Base-by-base conservation (phyloP, 441 rosid species). In the Pelargonium fulgidum region DNA sequence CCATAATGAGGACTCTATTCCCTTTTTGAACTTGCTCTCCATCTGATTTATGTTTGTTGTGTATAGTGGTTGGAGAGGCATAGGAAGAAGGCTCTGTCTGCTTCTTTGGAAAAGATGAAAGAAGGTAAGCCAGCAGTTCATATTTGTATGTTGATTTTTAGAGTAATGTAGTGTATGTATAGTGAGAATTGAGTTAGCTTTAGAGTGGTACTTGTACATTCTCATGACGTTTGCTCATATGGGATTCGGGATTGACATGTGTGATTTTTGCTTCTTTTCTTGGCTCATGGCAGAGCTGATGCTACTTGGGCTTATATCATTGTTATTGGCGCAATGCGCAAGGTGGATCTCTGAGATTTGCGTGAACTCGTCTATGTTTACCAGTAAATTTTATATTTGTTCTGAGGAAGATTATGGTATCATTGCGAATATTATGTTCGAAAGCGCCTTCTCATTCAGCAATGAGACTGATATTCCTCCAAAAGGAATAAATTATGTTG, bases 221-320 rank as follows among this genome's bases (percentile, higher is more conserved):
- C 12, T 62, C 59, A 19, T 7, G 10, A 16, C 6, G 7, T 52
- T 16, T 29, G 12, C 29, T 24, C 58, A 29, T 73, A 39, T 67
- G 36, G 17, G 41, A 58, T 36, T 36, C 8, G 41, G 41, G 41
- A 68, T 77, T 75, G 67, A 77, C 65, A 24, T 62, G 67, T 63
- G 50, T 41, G 41, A 24, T 70, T 65, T 29, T 52, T n/a, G n/a
- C n/a, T n/a, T n/a, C n/a, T n/a, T n/a, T n/a, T n/a, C n/a, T n/a
- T n/a, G n/a, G 42, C 48, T 68, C 69, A 61, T 80, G 41, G n/a
- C 75, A 93, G 97, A 93, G 88, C 67, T 93, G 89, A 93, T 93
- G 98, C 90, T 93, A 83, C 89, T 93, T 61, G 97, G 98, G 68
- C 93, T 93, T 63, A 89, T 93, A 85, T 93, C 98, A 12, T 78